Base-by-base conservation (phyloP, 768 basidiomycete species). In the Termitomyces titanicus region DNA sequence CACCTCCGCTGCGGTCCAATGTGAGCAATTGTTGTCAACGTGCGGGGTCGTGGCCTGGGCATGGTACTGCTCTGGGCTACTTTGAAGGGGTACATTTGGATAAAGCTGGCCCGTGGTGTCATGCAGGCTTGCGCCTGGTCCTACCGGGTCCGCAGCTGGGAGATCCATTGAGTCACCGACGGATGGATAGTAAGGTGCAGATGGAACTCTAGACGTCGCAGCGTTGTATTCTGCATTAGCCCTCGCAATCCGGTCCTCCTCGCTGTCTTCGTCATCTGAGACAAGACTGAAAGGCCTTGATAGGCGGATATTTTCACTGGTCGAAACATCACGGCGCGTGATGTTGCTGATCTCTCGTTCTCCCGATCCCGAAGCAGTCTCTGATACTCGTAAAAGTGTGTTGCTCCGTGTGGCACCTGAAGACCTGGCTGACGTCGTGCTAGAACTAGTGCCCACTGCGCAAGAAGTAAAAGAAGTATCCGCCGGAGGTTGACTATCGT, bases 201-300 rank as follows among this genome's bases (percentile, higher is more conserved):
- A 70, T n/a, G 67, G 27, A 22, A 25, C 13, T 39, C 35, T 64
- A 33, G 74, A 72, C 9, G 73, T 62, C 1, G 71, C 68, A 17
- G 75, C 69, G 51, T 80, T 79, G 49, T 71, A 71, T 52, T 70
- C 69, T 9, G 79, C 75, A 49, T 80, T 79, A 22, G 69, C 66
- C 55, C 68, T 65, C 7, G 78, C 76, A 13, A 77, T 78, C 68
- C 15, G 17, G 15, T 52, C 42, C 31, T 72, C 67, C 48, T 74
- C 75, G 40, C 72, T 68, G n/a, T 74, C 71, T 53, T 77, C 75
- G 18, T 70, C 66, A 46, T 75, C 73, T 11, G 71, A 72, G 45
- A 63, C 47, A 34, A 69, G 57, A 61, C 69, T 68, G 18, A 61
- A 63, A 15, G 62, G 61, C 55, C 65, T 67, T 38, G 52, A 22